Conservation (phyloP, 345 rosid genomes). For the Clarkia xantiana region DNA sequence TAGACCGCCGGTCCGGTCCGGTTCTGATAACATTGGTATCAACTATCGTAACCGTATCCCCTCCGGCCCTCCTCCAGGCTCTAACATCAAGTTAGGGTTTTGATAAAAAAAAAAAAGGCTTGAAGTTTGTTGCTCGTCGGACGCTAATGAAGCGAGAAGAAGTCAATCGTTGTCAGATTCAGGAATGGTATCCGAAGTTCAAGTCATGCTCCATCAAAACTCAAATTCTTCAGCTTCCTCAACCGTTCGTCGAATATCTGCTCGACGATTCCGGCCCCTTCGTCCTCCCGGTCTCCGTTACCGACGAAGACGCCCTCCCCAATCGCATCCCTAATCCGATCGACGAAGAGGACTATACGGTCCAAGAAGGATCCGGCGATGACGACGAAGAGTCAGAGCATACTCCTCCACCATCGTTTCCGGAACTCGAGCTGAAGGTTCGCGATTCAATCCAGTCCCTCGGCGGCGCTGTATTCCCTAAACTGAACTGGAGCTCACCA, state of each 20-base stretch:
- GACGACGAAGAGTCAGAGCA: conserved; percentile 35
- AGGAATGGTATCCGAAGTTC: conserved; percentile 79
- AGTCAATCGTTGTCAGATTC: conserved; percentile 68
- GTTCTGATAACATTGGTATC: too few relatives aligned
- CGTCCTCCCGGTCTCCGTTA: conserved; percentile 47
- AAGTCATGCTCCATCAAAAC: conserved; percentile 52
- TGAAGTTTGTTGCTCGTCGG: too few relatives aligned
- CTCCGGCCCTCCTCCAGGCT: too few relatives aligned
- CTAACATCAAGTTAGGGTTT: too few relatives aligned
- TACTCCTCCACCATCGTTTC: conserved; percentile 39
- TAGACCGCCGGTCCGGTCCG: too few relatives aligned
- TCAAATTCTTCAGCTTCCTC: conserved; percentile 55
- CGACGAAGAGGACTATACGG: conserved; percentile 55
- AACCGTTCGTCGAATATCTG: conserved; percentile 56
- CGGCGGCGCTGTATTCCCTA: conserved; percentile 60
- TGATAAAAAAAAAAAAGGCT: too few relatives aligned
- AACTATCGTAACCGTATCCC: too few relatives aligned
- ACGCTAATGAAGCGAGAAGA: conserved; percentile 51
- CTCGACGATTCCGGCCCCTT: conserved; percentile 64
- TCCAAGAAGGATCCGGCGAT: conserved; percentile 50
- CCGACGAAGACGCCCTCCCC: conserved; percentile 60
- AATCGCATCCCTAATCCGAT: conserved; percentile 49
- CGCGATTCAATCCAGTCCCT: conserved; percentile 47
- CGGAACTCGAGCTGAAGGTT: conserved; percentile 47
- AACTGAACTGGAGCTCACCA: conserved; percentile 88